A percentile compares a stretch with the other conserved stretches of the same genome.
These are phyloP conservation scores for Thraustochytrium striatum DNA, from an alignment of 352 stramenopile genomes.

Conservation along the genomic window DNA sequence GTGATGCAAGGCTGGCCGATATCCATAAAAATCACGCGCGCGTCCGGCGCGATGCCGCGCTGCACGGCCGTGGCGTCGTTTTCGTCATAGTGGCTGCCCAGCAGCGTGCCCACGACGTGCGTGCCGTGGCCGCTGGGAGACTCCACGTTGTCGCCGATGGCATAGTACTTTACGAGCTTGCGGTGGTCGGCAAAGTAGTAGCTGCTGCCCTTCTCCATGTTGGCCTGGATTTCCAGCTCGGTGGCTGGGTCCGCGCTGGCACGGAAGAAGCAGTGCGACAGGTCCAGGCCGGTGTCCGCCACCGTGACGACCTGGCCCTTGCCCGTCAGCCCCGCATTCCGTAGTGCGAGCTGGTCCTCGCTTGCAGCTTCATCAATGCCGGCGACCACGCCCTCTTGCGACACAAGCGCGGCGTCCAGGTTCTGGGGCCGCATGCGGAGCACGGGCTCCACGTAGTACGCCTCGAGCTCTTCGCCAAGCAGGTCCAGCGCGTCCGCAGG, in stretches of 20 bases:
- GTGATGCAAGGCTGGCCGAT: too few relatives aligned
- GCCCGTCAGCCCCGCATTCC: not conserved
- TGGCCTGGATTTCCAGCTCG: not conserved
- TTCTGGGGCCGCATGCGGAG: too few relatives aligned
- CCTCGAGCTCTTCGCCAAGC: too few relatives aligned
- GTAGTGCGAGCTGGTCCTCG: too few relatives aligned
- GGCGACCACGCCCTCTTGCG: too few relatives aligned
- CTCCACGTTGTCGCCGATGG: not conserved
- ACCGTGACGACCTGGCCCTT: not conserved
- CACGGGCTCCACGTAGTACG: too few relatives aligned
- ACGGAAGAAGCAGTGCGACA: not conserved
- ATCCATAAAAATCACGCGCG: conserved; percentile 77
- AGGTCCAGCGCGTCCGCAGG: too few relatives aligned
- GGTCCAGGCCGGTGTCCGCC: not conserved
- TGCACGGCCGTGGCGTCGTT: conserved; percentile 55
- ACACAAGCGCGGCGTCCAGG: too few relatives aligned
- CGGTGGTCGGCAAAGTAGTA: not conserved
- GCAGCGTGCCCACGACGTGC: conserved; percentile 71
- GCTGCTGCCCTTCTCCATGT: too few relatives aligned
- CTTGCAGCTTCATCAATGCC: too few relatives aligned
- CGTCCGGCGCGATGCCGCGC: conserved; percentile 66
- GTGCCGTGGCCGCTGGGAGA: conserved; percentile 66
- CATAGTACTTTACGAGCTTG: not conserved
- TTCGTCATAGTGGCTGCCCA: conserved; percentile 54
- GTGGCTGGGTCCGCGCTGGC: not conserved